Conservation (phyloP, 352 stramenopile genomes). For the Globisporangium alternatum region DNA sequence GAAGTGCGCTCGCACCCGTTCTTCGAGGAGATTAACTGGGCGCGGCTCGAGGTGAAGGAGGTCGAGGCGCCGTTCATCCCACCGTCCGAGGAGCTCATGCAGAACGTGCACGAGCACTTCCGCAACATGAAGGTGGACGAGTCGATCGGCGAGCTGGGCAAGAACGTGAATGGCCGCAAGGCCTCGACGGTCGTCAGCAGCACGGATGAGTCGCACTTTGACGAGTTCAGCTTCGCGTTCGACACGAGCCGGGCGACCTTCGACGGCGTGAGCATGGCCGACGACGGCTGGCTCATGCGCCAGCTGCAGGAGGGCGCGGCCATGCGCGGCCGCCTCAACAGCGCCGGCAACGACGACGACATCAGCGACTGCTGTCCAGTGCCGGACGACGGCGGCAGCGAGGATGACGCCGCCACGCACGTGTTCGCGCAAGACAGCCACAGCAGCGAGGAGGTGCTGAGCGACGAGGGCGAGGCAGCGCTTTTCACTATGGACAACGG, state of each 20-base stretch:
- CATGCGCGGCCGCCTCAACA: constrained; percentile 68
- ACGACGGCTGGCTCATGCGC: constrained; percentile 81
- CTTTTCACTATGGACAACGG: constrained; percentile 16
- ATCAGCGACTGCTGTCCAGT: constrained; percentile 16
- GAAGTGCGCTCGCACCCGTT: constrained; percentile 69
- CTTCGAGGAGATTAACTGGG: constrained; percentile 71
- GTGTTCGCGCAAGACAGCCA: constrained; percentile 53
- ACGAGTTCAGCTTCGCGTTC: constrained; percentile 88
- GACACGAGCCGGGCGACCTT: constrained; percentile 77
- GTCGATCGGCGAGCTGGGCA: constrained; percentile 61
- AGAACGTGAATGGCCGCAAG: constrained; percentile 63
- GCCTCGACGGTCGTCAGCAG: constrained; percentile 27
- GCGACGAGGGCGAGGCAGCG: constrained; percentile 48
- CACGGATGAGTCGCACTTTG: constrained; percentile 75
- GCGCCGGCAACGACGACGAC: constrained; percentile 61
- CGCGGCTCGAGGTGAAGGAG: constrained; percentile 71
- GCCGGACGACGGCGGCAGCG: constrained; percentile 51
- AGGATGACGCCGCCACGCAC: constrained; percentile 43
- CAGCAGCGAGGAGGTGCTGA: constrained; percentile 47
- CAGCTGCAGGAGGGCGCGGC: constrained; percentile 73
- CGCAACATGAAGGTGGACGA: constrained; percentile 88
- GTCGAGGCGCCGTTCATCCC: constrained; percentile 81
- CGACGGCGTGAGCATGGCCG: constrained; percentile 75
- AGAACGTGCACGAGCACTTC: constrained; percentile 88
- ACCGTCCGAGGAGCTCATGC: constrained; percentile 76